These are phyloP conservation scores for Boletus eberwhitei DNA, from an alignment of 768 basidiomycete genomes.

Conservation along the genomic window DNA sequence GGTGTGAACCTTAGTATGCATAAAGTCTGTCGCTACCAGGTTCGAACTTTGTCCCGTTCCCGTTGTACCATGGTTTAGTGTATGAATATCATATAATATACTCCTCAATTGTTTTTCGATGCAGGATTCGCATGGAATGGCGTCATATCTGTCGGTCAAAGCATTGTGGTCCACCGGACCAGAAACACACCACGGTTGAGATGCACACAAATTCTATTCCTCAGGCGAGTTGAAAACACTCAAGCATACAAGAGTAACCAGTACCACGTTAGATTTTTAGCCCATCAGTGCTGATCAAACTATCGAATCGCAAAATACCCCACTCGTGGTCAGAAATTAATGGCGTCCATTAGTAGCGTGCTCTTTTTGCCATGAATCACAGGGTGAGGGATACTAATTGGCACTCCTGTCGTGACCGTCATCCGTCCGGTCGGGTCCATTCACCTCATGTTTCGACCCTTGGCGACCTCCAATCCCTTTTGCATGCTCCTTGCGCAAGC, in stretches of 20 bases:
- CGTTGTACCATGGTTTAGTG: conserved; percentile 6
- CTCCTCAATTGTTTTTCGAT: not conserved
- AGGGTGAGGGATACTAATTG: not conserved
- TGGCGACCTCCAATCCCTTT: too few species aligned
- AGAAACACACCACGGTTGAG: too few species aligned
- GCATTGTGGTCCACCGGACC: not conserved
- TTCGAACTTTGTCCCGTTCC: not conserved
- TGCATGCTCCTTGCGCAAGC: not conserved
- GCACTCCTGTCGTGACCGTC: not conserved
- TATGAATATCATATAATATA: conserved; percentile 8
- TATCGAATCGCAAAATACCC: too few species aligned
- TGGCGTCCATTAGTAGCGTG: not conserved
- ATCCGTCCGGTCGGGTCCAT: not conserved
- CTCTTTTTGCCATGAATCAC: not conserved
- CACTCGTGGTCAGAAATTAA: not conserved
- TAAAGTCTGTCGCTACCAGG: not conserved
- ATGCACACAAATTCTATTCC: not conserved
- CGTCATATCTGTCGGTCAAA: not conserved
- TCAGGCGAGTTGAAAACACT: not conserved
- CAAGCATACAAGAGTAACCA: not conserved
- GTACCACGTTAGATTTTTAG: not conserved
- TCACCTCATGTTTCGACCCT: not conserved
- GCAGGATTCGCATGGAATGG: not conserved
- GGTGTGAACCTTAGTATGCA: conserved; percentile 17
- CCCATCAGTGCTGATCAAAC: too few species aligned